Conservation (phyloP, 179 eudicot species). For the Corrigiola litoralis region DNA sequence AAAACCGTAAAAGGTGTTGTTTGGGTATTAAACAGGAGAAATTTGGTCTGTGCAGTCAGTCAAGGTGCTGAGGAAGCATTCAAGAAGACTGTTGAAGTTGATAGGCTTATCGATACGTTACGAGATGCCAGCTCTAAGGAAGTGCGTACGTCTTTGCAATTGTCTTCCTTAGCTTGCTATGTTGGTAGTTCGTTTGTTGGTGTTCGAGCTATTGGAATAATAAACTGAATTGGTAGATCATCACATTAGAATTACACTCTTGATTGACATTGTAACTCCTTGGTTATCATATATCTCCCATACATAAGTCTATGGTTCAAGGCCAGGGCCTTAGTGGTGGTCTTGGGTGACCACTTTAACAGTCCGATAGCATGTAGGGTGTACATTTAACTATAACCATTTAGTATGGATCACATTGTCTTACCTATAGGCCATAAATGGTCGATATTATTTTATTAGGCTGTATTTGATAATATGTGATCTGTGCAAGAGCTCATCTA, state of each 20-base stretch:
- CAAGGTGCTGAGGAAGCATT: conserved; percentile 80
- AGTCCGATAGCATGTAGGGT: too few relatives aligned
- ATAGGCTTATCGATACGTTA: conserved; percentile 69
- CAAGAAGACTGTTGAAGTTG: conserved; percentile 89
- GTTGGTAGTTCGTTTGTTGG: neutral
- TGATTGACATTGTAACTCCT: too few relatives aligned
- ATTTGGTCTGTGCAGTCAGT: conserved; percentile 86
- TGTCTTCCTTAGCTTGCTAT: neutral
- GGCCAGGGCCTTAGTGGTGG: too few relatives aligned
- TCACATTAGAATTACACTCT: too few relatives aligned
- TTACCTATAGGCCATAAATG: too few relatives aligned
- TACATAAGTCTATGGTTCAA: too few relatives aligned
- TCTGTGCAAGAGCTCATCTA: neutral
- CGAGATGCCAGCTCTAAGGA: conserved; percentile 71
- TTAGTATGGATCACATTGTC: too few relatives aligned
- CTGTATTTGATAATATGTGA: neutral
- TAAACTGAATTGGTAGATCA: too few relatives aligned
- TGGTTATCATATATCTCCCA: too few relatives aligned
- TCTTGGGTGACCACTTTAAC: too few relatives aligned
- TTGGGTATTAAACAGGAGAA: conserved; percentile 87
- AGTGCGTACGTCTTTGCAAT: conserved; percentile 37
- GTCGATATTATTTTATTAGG: too few relatives aligned
- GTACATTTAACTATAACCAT: too few relatives aligned
- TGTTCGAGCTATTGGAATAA: neutral
- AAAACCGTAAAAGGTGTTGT: conserved; percentile 37